Evolutionary conservation across 805 yeast genomes (phyloP).

Genomic region (Candida adriatica): DNA sequence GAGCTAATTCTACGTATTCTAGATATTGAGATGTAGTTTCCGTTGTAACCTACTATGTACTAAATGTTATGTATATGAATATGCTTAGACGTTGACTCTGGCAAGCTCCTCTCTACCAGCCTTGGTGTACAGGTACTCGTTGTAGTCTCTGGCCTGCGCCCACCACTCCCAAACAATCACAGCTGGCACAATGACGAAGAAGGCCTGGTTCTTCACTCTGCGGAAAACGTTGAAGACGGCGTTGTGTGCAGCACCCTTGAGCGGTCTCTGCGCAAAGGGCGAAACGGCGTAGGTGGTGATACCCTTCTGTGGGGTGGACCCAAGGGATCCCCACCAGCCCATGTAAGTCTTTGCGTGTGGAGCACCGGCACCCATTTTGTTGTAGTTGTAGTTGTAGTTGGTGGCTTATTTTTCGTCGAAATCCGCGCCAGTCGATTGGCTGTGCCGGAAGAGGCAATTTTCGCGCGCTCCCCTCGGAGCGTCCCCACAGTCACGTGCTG

Average conservation of each 20-base stretch:
- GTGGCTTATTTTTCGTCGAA: conserved; percentile 6
- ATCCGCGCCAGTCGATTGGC: no score
- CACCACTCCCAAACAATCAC: conserved; percentile 79
- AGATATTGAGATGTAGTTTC: no score
- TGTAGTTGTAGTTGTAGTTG: conserved; percentile 2
- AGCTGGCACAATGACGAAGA: conserved; percentile 74
- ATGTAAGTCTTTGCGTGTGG: conserved; percentile 70
- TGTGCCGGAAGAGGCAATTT: no score
- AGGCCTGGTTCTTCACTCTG: conserved; percentile 81
- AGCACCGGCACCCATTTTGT: conserved; percentile 50
- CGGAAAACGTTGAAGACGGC: conserved; percentile 91
- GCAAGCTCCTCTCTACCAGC: conserved; percentile 95
- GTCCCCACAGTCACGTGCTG: no score
- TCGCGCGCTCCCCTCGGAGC: no score
- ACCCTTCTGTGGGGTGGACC: conserved; percentile 82
- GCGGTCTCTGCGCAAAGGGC: conserved; percentile 88
- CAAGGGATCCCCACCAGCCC: conserved; percentile 98
- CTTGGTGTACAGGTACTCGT: conserved; percentile 91
- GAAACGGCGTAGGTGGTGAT: conserved; percentile 85
- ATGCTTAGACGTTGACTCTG: conserved; percentile 41
- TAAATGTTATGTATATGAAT: no score
- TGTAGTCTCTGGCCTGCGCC: conserved; percentile 83
- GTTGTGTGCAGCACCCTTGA: conserved; percentile 78
- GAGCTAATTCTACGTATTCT: no score
- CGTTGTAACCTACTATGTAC: no score